Evolutionary conservation across 164 flowering plant genomes (phyloP).

Genomic region (Stephania japonica): DNA sequence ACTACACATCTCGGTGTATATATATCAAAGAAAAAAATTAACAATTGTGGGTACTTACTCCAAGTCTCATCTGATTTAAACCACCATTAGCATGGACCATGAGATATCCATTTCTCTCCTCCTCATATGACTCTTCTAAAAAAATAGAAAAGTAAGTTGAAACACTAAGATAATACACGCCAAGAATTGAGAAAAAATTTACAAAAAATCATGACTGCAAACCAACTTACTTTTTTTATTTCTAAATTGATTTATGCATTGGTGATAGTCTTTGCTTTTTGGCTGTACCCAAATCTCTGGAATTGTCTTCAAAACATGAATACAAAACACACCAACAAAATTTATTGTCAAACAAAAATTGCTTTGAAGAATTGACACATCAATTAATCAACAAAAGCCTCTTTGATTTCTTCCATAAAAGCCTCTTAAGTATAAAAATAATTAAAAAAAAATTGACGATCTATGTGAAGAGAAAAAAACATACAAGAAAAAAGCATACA

Average conservation of each 20-base stretch:
- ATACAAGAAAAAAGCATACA: too few species aligned
- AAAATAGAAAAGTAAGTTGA: not conserved
- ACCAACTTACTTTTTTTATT: conserved; percentile 40
- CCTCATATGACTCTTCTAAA: conserved; percentile 24
- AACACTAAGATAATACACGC: too few species aligned
- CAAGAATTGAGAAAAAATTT: too few species aligned
- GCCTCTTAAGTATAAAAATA: too few species aligned
- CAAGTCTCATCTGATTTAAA: conserved; percentile 95
- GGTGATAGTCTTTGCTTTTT: conserved; percentile 41
- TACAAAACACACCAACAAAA: not conserved
- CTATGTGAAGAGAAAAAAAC: too few species aligned
- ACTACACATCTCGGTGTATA: not conserved
- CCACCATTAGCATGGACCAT: conserved; percentile 92
- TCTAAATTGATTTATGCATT: conserved; percentile 44
- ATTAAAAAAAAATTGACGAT: too few species aligned
- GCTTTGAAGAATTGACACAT: too few species aligned
- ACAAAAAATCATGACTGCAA: not conserved
- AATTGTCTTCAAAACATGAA: conserved; percentile 26
- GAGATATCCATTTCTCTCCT: conserved; percentile 60
- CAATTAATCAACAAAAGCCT: too few species aligned
- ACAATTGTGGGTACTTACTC: conserved; percentile 38
- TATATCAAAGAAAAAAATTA: not conserved
- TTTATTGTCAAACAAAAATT: too few species aligned
- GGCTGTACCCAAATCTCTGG: conserved; percentile 87
- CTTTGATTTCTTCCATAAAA: too few species aligned